These are phyloP conservation scores for Penicillium longicatenatum DNA, from an alignment of 495 filamentous ascomycete genomes.

Conservation along the genomic window DNA sequence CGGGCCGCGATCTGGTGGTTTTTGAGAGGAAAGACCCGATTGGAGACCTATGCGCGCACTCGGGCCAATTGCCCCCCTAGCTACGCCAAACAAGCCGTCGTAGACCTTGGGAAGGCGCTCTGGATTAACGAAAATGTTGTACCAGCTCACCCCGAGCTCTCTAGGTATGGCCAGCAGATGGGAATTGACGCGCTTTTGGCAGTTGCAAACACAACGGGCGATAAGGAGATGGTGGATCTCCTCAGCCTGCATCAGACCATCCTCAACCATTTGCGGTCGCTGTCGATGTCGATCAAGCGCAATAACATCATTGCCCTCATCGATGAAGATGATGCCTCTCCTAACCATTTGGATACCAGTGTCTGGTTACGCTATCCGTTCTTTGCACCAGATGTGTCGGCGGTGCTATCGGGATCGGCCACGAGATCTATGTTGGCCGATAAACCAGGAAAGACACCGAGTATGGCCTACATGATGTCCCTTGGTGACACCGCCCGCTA, in stretches of 20 bases:
- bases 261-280: constrained; percentile 63
- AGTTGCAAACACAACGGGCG: constrained; percentile 48
- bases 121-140: constrained; percentile 76
- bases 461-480: constrained; percentile 67
- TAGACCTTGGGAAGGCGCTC: constrained; percentile 79
- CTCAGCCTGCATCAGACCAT: constrained; percentile 57
- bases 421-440: constrained; percentile 50
- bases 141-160: constrained; percentile 52
- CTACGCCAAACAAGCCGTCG: constrained; percentile 62
- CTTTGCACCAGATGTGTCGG: constrained; percentile 65
- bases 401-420: constrained; percentile 63
- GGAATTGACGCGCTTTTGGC: constrained; percentile 46
- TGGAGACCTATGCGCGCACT: constrained; percentile 70
- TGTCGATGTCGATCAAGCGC: constrained; percentile 79
- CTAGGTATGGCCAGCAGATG: constrained; percentile 46
- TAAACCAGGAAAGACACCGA: constrained; percentile 35
- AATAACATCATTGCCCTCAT: constrained; percentile 71
- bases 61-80: constrained; percentile 41
- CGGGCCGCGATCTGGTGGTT: constrained; percentile 86
- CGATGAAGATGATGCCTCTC: constrained; percentile 46
- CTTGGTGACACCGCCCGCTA: constrained; percentile 67
- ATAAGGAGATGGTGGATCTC: constrained; percentile 49
- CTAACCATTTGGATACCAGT: constrained; percentile 66
- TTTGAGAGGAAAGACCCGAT: constrained; percentile 67
- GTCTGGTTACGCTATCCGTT: constrained; percentile 76